phyloP scores from a whole-genome alignment of 1,139 yeast species.

The Hanseniaspora gamundiae region DNA sequence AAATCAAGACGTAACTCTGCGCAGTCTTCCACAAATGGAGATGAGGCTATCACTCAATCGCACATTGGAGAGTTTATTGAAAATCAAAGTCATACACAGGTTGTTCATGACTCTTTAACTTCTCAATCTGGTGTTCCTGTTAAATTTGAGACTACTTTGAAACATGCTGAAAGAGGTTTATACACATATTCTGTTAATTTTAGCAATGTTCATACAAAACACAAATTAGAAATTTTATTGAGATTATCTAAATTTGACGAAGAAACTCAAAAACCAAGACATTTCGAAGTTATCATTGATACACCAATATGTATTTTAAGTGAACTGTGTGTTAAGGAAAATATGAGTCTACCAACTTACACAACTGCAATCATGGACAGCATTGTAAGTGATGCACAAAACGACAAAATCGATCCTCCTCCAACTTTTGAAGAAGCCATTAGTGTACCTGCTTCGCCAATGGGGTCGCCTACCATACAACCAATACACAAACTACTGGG shows the following conservation, averaged over 20 bases:
- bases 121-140: conserved; percentile 18
- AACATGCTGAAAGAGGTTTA: conserved; percentile 28
- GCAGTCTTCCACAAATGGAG: not conserved
- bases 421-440: conserved; percentile 54
- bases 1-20: not conserved
- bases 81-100: conserved; percentile 8
- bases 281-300: conserved; percentile 81
- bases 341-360: conserved; percentile 62
- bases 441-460: conserved; percentile 25
- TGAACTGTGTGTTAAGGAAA: conserved; percentile 55
- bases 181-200: conserved; percentile 62
- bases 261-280: conserved; percentile 51
- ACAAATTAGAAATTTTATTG: conserved; percentile 66
- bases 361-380: conserved; percentile 30
- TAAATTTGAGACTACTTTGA: conserved; percentile 16
- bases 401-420: conserved; percentile 24
- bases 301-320: conserved; percentile 70
- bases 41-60: not conserved
- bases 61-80: conserved; percentile 6
- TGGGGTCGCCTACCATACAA: conserved; percentile 10
- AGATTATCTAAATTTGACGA: conserved; percentile 57
- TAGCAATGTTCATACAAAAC: conserved; percentile 58
- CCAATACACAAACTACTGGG: not conserved
- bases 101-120: conserved; percentile 10
- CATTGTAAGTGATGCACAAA: conserved; percentile 12